A percentile compares a stretch with the other conserved stretches of the same genome.
phyloP scores from a whole-genome alignment of 306 rosid genomes.

The Corylus heterophylla region DNA sequence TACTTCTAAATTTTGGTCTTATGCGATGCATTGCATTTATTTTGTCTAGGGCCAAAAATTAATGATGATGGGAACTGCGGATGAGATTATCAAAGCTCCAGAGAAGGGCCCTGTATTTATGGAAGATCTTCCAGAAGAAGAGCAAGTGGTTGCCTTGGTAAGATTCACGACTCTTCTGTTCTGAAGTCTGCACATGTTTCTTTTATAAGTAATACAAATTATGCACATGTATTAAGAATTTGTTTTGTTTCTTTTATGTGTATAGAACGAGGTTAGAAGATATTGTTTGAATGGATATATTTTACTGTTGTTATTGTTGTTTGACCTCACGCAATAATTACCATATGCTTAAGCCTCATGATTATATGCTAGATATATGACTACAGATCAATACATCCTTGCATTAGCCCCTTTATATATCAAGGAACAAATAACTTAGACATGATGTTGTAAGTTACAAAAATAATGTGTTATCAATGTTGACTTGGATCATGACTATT shows the following conservation, averaged over 20 bases:
- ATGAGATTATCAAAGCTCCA: slow-evolving; percentile 87
- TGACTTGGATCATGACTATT: not conserved
- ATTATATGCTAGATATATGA: not conserved
- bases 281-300: not conserved
- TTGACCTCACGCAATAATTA: slow-evolving; percentile 14
- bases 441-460: not conserved
- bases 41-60: slow-evolving; percentile 85
- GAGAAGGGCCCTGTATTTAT: slow-evolving; percentile 89
- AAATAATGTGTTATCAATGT: not conserved
- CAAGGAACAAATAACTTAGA: not conserved
- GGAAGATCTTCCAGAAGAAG: slow-evolving; percentile 99
- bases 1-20: slow-evolving; percentile 5
- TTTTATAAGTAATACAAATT: not conserved
- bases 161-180: slow-evolving; percentile 25
- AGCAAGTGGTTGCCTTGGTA: slow-evolving; percentile 77
- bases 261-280: not conserved
- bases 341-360: not conserved
- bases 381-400: not conserved
- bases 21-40: slow-evolving; percentile 14
- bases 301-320: not conserved
- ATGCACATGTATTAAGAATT: not conserved
- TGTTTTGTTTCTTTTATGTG: too few relatives aligned
- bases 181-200: slow-evolving; percentile 13
- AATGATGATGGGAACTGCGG: slow-evolving; percentile 99
- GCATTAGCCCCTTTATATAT: not conserved